These are phyloP conservation scores for Teratosphaeria epicoccoides DNA, from an alignment of 2,329 filamentous ascomycete species.

Conservation along the genomic window DNA sequence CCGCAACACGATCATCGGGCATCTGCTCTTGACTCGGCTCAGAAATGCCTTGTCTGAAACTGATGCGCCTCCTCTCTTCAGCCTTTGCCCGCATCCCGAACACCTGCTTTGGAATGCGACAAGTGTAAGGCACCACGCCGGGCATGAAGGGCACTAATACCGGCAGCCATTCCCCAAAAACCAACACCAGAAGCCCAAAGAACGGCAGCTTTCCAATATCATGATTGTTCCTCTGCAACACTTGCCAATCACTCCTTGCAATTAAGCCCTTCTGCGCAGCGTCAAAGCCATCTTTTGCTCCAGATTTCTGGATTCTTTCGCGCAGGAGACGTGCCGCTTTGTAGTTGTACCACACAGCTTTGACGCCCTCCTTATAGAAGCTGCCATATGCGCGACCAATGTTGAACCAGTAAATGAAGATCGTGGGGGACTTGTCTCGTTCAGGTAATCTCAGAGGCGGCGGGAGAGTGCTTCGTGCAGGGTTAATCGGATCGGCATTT, in stretches of 20 bases:
- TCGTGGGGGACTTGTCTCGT: constrained; percentile 36
- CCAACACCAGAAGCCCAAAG: constrained; percentile 62
- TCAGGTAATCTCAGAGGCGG: constrained; percentile 55
- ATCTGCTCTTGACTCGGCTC: constrained; percentile 47
- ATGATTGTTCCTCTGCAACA: constrained; percentile 55
- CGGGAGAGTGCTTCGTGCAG: constrained; percentile 61
- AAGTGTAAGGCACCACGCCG: constrained; percentile 67
- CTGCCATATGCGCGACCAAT: constrained; percentile 63
- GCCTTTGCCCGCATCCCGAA: constrained; percentile 44
- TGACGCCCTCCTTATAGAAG: constrained; percentile 83
- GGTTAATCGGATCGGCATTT: constrained; percentile 52
- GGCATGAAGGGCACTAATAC: constrained; percentile 62
- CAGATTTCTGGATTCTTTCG: constrained; percentile 32
- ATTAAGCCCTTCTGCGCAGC: constrained; percentile 20
- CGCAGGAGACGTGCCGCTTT: constrained; percentile 36
- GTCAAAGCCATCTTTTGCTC: constrained; percentile 5
- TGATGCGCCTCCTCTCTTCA: constrained; percentile 42
- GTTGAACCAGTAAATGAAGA: constrained; percentile 45
- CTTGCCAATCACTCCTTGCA: constrained; percentile 59
- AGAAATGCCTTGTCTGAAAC: constrained; percentile 53
- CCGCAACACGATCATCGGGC: neutral
- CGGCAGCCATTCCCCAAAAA: constrained; percentile 81
- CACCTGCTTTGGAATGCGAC: constrained; percentile 69
- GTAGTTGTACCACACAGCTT: constrained; percentile 60
- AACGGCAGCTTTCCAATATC: constrained; percentile 69